phyloP scores from a whole-genome alignment of 1,284 basidiomycete genomes.

The Rhodotorula sp. region DNA sequence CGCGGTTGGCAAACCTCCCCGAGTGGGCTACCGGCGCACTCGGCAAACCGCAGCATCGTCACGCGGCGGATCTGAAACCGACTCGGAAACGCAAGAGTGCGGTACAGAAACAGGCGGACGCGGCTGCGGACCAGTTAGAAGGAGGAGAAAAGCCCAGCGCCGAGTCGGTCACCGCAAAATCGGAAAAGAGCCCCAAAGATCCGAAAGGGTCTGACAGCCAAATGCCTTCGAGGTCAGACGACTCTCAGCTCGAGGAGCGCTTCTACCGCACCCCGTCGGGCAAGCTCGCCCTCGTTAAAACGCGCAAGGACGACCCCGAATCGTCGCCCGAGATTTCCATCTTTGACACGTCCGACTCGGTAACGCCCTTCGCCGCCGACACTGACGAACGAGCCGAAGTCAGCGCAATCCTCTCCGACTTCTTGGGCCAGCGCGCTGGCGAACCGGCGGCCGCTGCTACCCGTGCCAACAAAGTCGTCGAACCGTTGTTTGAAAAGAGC shows the following conservation, averaged over 20 bases:
- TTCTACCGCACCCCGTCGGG: constrained; percentile 4
- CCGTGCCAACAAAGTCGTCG: constrained; percentile 1
- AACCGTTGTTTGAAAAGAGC: constrained; percentile 73
- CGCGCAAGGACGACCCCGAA: background rate
- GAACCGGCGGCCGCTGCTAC: constrained; percentile 47
- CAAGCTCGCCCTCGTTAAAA: background rate
- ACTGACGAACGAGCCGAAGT: constrained; percentile 16
- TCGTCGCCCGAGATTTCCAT: constrained; percentile 1
- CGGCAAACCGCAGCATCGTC: background rate
- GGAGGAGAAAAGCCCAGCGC: background rate
- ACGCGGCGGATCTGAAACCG: constrained; percentile 1
- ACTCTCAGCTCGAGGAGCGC: background rate
- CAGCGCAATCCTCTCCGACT: constrained; percentile 17
- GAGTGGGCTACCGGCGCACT: background rate
- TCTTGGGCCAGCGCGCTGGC: constrained; percentile 43
- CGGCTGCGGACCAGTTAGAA: background rate
- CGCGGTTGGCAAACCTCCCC: background rate
- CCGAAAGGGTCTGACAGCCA: background rate
- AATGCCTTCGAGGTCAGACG: background rate
- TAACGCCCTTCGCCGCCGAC: background rate
- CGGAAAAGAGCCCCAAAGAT: background rate
- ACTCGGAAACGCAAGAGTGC: background rate
- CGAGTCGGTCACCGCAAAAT: background rate
- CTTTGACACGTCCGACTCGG: constrained; percentile 3
- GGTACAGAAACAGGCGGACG: background rate